Base-by-base conservation (phyloP, 345 rosid genomes). In the Boechera divaricarpa region DNA sequence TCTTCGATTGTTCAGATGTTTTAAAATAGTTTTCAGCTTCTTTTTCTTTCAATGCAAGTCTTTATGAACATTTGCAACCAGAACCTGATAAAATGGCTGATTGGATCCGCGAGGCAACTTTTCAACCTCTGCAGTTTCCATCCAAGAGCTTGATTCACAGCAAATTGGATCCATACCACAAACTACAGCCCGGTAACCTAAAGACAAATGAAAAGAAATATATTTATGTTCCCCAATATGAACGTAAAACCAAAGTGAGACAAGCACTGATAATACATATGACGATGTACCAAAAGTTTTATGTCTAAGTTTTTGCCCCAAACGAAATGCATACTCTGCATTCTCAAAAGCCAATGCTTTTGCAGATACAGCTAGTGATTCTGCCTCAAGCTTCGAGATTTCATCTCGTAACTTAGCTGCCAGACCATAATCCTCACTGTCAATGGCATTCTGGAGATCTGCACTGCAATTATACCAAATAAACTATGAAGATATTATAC, bases 21-120 rank as follows among this genome's bases (percentile, higher is more conserved):
- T 31, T 11, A 29, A 42, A 65, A 47, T 71, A 10, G 4, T 65
- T 35, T 35, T 65, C 8, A 38, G 31, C 16, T 65, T 28, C 5
- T 11, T 13, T 26, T 38, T 56, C 56, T 28, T 35, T 16, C 26
- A 70, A 63, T 4, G 2, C 1, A 44, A 33, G 12, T 36, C 45
- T 63, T 10, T 7, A 26, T 53, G 41, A 33, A 24, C 13, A 63
- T 16, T 64, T 5, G 0, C 21, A 52, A 56, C 53, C 28, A 51
- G 36, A 67, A 94, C 98, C 97, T 94, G 98, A 86, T 94, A 94
- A 90, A 92, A 94, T 62, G 97, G 97, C 81, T 92, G 98, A 71
- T 79, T 86, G 77, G 89, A 72, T 67, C 97, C 93, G 24, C 81
- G 89, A 44, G 85, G 67, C 83, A 94, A 79, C 79, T 94, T 94